These are phyloP conservation scores for Boletellus dicymbophilus DNA, from an alignment of 1,284 basidiomycete species.

Conservation along the genomic window DNA sequence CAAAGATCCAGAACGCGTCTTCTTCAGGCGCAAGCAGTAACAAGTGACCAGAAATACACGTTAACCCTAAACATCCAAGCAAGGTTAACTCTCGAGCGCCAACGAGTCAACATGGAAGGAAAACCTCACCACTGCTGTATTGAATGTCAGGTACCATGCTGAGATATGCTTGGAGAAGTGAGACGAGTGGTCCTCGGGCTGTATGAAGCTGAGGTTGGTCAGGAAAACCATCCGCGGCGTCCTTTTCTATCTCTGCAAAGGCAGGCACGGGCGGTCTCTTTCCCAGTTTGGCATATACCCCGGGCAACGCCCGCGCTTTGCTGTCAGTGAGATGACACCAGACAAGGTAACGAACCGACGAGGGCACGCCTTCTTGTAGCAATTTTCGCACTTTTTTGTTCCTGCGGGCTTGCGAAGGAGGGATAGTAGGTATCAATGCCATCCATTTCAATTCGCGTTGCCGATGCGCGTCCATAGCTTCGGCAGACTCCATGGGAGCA, in stretches of 20 bases:
- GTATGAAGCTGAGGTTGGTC: slow-evolving; percentile 58
- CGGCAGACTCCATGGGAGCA: slow-evolving; percentile 25
- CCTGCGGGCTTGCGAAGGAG: slow-evolving; percentile 69
- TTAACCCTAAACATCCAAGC: slow-evolving; percentile 53
- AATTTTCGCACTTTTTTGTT: slow-evolving; percentile 86
- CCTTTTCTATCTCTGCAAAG: slow-evolving; percentile 60
- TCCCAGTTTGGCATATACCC: slow-evolving; percentile 69
- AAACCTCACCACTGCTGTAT: slow-evolving; percentile 55
- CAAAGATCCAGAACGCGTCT: slow-evolving; percentile 93
- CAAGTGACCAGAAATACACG: slow-evolving; percentile 76
- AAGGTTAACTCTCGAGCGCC: neutral
- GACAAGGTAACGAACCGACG: slow-evolving; percentile 81
- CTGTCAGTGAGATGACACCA: slow-evolving; percentile 84
- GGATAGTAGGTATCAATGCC: slow-evolving; percentile 59
- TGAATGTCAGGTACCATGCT: slow-evolving; percentile 81
- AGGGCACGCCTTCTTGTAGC: slow-evolving; percentile 80
- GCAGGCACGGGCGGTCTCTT: slow-evolving; percentile 57
- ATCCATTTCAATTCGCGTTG: slow-evolving; percentile 80
- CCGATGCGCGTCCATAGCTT: slow-evolving; percentile 66
- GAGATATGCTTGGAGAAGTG: slow-evolving; percentile 71
- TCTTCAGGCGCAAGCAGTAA: slow-evolving; percentile 85
- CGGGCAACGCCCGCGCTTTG: slow-evolving; percentile 66
- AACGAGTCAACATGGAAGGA: neutral
- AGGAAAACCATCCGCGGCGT: slow-evolving; percentile 53
- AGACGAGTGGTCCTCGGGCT: slow-evolving; percentile 53